phyloP scores from a whole-genome alignment of 179 eudicot species.

The Corrigiola litoralis region DNA sequence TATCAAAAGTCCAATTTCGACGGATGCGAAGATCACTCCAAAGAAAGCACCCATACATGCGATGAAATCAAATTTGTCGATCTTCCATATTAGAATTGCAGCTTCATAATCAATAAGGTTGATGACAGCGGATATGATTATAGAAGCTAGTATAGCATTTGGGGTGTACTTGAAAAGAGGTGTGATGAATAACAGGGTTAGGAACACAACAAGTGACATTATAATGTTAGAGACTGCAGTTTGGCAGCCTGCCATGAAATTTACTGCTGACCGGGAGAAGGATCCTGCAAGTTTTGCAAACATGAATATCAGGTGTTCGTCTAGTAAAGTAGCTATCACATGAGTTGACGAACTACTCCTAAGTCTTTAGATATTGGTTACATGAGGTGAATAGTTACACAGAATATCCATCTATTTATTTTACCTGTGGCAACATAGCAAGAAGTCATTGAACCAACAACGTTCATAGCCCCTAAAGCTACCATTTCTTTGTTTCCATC shows the following conservation, averaged over 20 bases:
- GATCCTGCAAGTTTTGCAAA: constrained; percentile 51
- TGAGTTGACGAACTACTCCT: too few relatives aligned
- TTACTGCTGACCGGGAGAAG: constrained; percentile 87
- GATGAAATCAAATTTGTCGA: constrained; percentile 81
- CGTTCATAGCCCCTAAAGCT: constrained; percentile 78
- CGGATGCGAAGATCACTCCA: constrained; percentile 72
- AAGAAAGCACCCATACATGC: constrained; percentile 79
- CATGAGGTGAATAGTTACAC: background rate
- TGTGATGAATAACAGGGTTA: constrained; percentile 60
- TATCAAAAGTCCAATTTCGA: constrained; percentile 78
- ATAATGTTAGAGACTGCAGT: constrained; percentile 73
- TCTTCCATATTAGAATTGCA: constrained; percentile 65
- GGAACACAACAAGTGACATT: constrained; percentile 66
- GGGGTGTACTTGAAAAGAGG: constrained; percentile 80
- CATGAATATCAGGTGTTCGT: background rate
- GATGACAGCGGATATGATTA: constrained; percentile 70
- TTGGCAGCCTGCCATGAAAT: constrained; percentile 78
- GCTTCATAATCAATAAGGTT: constrained; percentile 68
- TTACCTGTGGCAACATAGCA: constrained; percentile 90
- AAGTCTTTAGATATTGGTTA: background rate
- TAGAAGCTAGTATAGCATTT: constrained; percentile 70
- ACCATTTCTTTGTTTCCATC: constrained; percentile 97
- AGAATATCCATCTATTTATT: background rate
- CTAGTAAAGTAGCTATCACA: too few relatives aligned
- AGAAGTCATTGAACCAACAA: constrained; percentile 80